Percentiles rank a stretch among this genome's conserved stretches.
Conservation (phyloP, 208 protist species). For the Trypanosoma platydactyli region DNA sequence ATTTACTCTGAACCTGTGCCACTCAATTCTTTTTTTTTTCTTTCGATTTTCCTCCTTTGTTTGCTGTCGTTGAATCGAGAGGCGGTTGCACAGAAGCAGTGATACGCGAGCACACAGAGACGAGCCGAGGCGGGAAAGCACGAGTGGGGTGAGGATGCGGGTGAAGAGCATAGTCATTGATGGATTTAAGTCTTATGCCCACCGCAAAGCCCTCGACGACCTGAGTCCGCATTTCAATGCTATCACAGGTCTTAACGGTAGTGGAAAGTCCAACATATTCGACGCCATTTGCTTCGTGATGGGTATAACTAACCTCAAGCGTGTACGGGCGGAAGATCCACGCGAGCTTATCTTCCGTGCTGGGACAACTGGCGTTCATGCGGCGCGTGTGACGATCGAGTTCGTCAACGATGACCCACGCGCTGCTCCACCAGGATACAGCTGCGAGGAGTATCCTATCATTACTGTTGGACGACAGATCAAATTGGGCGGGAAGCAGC, state of each 20-base stretch:
- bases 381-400: constrained; percentile 98
- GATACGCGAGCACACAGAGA: constrained; percentile 10
- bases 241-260: constrained; percentile 99
- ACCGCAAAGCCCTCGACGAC: constrained; percentile 94
- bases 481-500: constrained; percentile 95
- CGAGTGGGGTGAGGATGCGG: constrained; percentile 89
- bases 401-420: constrained; percentile 98
- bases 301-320: constrained; percentile 98
- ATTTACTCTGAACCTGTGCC: neutral
- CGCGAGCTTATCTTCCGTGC: constrained; percentile 99
- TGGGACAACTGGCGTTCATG: constrained; percentile 99
- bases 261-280: constrained; percentile 99
- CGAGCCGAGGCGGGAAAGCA: neutral
- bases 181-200: constrained; percentile 99
- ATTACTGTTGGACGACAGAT: constrained; percentile 99
- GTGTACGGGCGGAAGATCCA: constrained; percentile 96
- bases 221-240: constrained; percentile 99
- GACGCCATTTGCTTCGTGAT: constrained; percentile 99
- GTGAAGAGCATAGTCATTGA: constrained; percentile 99
- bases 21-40: constrained; percentile 14
- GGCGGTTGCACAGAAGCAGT: no score
- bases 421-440: constrained; percentile 97
- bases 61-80: neutral
- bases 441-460: constrained; percentile 91
- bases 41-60: neutral